Conservation (phyloP, 139 green algal species). For the Chlorella sp. region DNA sequence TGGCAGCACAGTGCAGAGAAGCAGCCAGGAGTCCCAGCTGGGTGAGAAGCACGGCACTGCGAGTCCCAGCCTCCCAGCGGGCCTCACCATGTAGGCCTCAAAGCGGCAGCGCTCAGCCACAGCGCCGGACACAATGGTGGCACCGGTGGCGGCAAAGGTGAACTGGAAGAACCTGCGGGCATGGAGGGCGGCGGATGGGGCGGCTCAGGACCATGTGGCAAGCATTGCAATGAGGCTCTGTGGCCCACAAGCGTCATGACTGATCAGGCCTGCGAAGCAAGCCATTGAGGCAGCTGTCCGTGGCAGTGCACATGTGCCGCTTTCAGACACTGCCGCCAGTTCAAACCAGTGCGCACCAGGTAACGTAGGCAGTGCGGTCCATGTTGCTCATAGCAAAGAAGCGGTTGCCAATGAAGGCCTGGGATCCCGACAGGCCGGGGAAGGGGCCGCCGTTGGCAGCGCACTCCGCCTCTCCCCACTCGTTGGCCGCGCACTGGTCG, state of each 20-base stretch:
- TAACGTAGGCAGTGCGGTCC: background rate
- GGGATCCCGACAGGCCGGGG: background rate
- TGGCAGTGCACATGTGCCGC: no score
- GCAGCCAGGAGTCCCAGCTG: no score
- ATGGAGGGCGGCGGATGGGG: background rate
- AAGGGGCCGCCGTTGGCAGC: background rate
- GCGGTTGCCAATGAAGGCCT: conserved; percentile 53
- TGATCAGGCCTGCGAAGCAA: no score
- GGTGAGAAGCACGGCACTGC: no score
- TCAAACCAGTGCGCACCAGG: conserved; percentile 34
- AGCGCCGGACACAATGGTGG: conserved; percentile 81
- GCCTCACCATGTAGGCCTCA: conserved; percentile 34
- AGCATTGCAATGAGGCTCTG: no score
- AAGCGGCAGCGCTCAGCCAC: conserved; percentile 74
- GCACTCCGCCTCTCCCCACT: background rate
- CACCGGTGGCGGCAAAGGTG: conserved; percentile 72
- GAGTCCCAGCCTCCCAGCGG: background rate
- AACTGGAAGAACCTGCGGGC: conserved; percentile 59
- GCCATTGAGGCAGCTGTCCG: no score
- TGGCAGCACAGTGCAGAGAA: background rate
- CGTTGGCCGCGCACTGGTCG: no score
- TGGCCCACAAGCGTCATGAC: no score
- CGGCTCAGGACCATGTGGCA: no score
- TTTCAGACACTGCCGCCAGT: no score
- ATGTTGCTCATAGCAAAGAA: conserved; percentile 45